Base-by-base conservation (phyloP, 2,329 filamentous ascomycete species). In the Helicocarpus griseus region DNA sequence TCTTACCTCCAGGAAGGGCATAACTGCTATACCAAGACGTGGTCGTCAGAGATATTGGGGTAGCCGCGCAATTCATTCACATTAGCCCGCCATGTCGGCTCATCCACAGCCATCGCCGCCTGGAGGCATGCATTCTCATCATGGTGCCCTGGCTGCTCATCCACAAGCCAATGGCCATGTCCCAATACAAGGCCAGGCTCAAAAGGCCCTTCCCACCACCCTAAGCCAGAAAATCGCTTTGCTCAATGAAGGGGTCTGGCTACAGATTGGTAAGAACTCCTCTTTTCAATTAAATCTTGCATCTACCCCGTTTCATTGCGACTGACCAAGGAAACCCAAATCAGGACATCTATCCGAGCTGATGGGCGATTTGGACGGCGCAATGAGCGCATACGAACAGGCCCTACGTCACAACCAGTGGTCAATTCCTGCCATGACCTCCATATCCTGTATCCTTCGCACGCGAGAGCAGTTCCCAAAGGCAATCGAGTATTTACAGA, bases 391-490 rank as follows among this genome's bases (percentile, higher is more conserved):
- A 41, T 98, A 96, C 69, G 89, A 97, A 69, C 85, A 87, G 66
- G 93, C 90, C 39, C 78, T 97, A 55, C 80, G 82, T 59, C 87
- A 90, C 67, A 97, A 97, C 65, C 81, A 83, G 44, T 88, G 87
- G 74, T 97, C 91, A 17, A 85, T 93, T 47, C 81, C 83, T 0
- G 93, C 93, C 28, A 91, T 97, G 87, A 94, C 89, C 61, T 87
- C 89, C 55, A 95, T 97, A 58, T 93, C 90, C 53, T 82, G 87
- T 67, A 93, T 97, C 55, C 77, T 96, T 54, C 84, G 94, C 60
- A 90, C 87, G 35, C 88, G 90, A 63, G 93, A 97, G 67, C 87
- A 95, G 41, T 98, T 95, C 61, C 85, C 87, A 41, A 93, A 93
- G 65, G 93, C 93, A 1, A 86, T 96, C 49, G 91, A 97, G 63